These are phyloP conservation scores for Neonectria faginata DNA, from an alignment of 2,329 filamentous ascomycete species.

Conservation along the genomic window DNA sequence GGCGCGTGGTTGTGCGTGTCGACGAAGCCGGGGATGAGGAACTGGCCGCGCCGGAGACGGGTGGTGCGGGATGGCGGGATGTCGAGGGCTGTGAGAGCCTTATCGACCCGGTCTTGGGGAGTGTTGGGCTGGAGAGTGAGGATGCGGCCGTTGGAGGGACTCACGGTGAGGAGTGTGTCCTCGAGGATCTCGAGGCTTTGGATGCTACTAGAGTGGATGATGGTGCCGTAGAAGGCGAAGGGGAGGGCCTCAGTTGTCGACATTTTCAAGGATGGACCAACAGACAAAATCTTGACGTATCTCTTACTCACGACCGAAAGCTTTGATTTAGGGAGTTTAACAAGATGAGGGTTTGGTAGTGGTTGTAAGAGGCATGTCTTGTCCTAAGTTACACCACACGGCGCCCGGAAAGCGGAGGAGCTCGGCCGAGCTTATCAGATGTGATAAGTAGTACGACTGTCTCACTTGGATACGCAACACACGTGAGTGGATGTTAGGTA, in stretches of 20 bases:
- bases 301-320: neutral
- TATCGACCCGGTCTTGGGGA: slow-evolving; percentile 27
- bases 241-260: neutral
- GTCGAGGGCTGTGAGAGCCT: slow-evolving; percentile 28
- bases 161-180: slow-evolving; percentile 51
- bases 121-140: slow-evolving; percentile 37
- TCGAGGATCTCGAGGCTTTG: slow-evolving; percentile 53
- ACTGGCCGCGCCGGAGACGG: slow-evolving; percentile 56
- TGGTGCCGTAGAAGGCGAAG: slow-evolving; percentile 54
- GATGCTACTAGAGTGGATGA: slow-evolving; percentile 55
- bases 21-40: slow-evolving; percentile 70
- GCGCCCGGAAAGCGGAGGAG: slow-evolving; percentile 20
- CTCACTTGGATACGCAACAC: neutral
- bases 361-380: neutral
- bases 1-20: slow-evolving; percentile 78
- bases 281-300: neutral
- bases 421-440: slow-evolving; percentile 24
- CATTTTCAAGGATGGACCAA: neutral
- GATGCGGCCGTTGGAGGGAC: slow-evolving; percentile 41
- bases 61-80: slow-evolving; percentile 8
- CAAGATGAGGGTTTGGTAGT: neutral
- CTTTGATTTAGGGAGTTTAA: too few relatives aligned
- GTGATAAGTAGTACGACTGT: slow-evolving; percentile 5
- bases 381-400: neutral
- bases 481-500: neutral